Base-by-base conservation (phyloP, 768 basidiomycete species). In the Coprinopsis sp. region DNA sequence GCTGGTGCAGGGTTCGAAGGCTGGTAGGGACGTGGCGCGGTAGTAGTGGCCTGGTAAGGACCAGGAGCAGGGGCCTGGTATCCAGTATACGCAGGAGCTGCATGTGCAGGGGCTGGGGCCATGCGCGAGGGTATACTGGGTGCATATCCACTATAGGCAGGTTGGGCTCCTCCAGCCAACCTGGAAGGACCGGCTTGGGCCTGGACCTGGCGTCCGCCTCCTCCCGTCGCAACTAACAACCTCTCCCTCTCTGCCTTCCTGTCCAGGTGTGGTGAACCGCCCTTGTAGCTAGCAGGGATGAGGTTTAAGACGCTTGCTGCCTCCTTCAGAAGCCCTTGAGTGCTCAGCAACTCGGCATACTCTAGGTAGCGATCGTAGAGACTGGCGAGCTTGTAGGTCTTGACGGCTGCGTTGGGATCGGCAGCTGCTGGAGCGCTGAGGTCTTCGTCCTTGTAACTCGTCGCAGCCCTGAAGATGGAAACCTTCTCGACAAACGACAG, bases 401-500 rank as follows among this genome's bases (percentile, higher is more conserved):
- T 78, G 3, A 71, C 65, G 36, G 77, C 70, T 3, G 71, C 72
- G 22, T 71, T 67, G 8, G 64, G 60, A 2, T n/a, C n/a, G n/a
- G n/a, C n/a, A n/a, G n/a, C n/a, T n/a, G n/a, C n/a, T n/a, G 72
- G 60, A 0, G 65, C 50, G 1, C 63, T 55, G 39, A 97, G 72
- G 51, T 94, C 93, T 13, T 66, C 64, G 57, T 93, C 91, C 51
- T 78, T 70, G 60, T 91, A 94, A 12, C 76, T 72, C 38, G 89
- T 87, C 0, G 95, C 96, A 38, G 79, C 73, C 40, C 91, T 82
- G 79, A 99, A 98, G 33, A 96, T 82, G 1, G 93, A 84, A 19
- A 97, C 93, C 67, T 98, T 98, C 68, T 98, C 96, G 56, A 98
- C 78, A 66, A 98, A 94, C 0, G 86, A 84, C 61, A 97, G 95